Evolutionary conservation across 2,329 filamentous ascomycete genomes (phyloP).

Genomic region (Boeremia lycopersici): DNA sequence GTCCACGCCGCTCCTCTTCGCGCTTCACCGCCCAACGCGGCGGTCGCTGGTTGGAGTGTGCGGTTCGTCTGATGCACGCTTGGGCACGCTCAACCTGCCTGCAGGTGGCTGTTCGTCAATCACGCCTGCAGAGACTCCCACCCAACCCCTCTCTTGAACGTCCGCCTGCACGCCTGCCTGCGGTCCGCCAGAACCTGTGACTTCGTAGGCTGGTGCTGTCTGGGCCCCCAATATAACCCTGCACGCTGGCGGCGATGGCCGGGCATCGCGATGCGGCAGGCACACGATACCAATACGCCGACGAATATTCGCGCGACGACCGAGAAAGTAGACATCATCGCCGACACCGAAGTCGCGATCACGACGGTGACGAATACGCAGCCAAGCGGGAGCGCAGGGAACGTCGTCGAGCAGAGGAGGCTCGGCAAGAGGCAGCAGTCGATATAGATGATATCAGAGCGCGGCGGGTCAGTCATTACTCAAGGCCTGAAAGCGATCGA

Average conservation of each 20-base stretch:
- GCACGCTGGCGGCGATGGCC: slow-evolving; percentile 41
- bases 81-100: slow-evolving; percentile 17
- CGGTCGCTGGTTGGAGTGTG: slow-evolving; percentile 22
- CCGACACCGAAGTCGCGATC: slow-evolving; percentile 34
- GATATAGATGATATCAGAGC: slow-evolving; percentile 50
- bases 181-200: slow-evolving; percentile 39
- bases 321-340: slow-evolving; percentile 38
- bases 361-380: slow-evolving; percentile 34
- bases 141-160: slow-evolving; percentile 18
- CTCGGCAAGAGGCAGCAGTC: slow-evolving; percentile 34
- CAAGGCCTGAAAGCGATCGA: slow-evolving; percentile 38
- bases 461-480: slow-evolving; percentile 48
- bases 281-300: slow-evolving; percentile 39
- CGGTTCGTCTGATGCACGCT: slow-evolving; percentile 16
- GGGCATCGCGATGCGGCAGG: slow-evolving; percentile 39
- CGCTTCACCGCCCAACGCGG: slow-evolving; percentile 40
- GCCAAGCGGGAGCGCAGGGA: slow-evolving; percentile 40
- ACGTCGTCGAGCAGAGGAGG: slow-evolving; percentile 40
- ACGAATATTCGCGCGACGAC: slow-evolving; percentile 35
- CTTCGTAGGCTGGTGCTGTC: slow-evolving; percentile 38
- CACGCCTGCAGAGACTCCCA: slow-evolving; percentile 37
- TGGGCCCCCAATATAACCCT: slow-evolving; percentile 36
- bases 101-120: slow-evolving; percentile 32
- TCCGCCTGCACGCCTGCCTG: slow-evolving; percentile 40
- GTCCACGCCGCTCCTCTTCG: slow-evolving; percentile 21